Conservation (phyloP, 768 basidiomycete species). For the Stropharia rugosoannulata region DNA sequence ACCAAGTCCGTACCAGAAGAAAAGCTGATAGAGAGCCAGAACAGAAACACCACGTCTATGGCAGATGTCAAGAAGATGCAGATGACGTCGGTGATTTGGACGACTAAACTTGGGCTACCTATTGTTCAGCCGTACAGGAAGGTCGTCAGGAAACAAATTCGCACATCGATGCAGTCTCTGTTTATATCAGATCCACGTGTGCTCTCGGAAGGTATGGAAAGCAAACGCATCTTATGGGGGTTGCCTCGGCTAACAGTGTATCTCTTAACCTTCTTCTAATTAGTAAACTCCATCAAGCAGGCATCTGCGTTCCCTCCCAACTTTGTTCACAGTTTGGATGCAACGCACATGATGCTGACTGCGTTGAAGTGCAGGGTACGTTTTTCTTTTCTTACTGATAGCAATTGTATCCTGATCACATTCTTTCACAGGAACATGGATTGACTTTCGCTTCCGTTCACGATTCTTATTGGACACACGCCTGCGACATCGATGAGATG, state of each 20-base stretch:
- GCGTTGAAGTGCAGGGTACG: slow-evolving; percentile 85
- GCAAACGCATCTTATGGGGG: neutral
- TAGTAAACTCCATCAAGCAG: slow-evolving; percentile 84
- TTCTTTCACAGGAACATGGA: slow-evolving; percentile 50
- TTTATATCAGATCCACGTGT: slow-evolving; percentile 86
- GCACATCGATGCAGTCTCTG: slow-evolving; percentile 82
- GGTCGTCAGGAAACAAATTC: slow-evolving; percentile 75
- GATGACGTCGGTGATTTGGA: slow-evolving; percentile 97
- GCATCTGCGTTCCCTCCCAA: slow-evolving; percentile 98
- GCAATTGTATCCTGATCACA: slow-evolving; percentile 4
- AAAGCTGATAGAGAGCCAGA: slow-evolving; percentile 45
- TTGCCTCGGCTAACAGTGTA: neutral
- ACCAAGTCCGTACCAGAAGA: slow-evolving; percentile 81
- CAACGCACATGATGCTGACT: slow-evolving; percentile 98
- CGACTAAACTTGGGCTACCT: slow-evolving; percentile 91
- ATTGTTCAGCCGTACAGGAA: slow-evolving; percentile 97
- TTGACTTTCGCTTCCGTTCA: slow-evolving; percentile 95
- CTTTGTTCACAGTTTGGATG: slow-evolving; percentile 96
- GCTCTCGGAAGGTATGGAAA: slow-evolving; percentile 58
- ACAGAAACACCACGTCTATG: slow-evolving; percentile 8
- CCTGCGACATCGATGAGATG: slow-evolving; percentile 84
- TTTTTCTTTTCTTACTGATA: slow-evolving; percentile 3
- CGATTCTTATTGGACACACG: slow-evolving; percentile 99
- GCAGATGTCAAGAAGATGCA: slow-evolving; percentile 69
- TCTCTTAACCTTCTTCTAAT: too few species aligned